phyloP scores from a whole-genome alignment of 176 grass and related monocot genomes.

The Miscanthus lutarioriparius region DNA sequence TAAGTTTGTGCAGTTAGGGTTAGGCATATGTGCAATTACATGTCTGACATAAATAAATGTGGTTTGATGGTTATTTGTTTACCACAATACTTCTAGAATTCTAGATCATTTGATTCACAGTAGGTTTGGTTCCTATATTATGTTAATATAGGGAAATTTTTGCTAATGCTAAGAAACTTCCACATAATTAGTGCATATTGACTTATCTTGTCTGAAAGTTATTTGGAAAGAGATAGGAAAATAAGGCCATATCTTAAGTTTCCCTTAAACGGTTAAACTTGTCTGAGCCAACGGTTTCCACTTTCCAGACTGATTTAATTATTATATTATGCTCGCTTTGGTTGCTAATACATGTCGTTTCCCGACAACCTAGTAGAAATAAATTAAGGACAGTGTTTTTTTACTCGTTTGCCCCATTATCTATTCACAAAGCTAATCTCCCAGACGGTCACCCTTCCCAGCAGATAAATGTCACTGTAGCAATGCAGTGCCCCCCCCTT shows the following conservation, averaged over 20 bases:
- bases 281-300: neutral
- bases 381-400: too few relatives aligned
- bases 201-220: neutral
- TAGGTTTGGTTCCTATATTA: neutral
- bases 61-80: conserved; percentile 1
- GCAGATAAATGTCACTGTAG: neutral
- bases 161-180: neutral
- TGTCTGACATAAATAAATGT: conserved; percentile 25
- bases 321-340: neutral
- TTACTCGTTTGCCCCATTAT: too few relatives aligned
- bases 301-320: neutral
- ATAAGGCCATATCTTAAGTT: neutral
- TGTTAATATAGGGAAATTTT: neutral
- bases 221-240: neutral
- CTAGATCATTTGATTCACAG: neutral
- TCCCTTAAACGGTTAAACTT: neutral
- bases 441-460: neutral
- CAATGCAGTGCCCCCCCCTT: neutral
- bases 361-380: neutral
- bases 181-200: neutral
- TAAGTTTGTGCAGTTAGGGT: neutral
- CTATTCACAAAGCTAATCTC: neutral
- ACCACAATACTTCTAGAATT: conserved; percentile 3
- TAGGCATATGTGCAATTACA: neutral
- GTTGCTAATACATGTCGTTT: neutral